Percentiles rank a stretch among this genome's conserved stretches.
These are phyloP conservation scores for Aspergillus sp. DNA, from an alignment of 2,329 filamentous ascomycete species.

Conservation along the genomic window DNA sequence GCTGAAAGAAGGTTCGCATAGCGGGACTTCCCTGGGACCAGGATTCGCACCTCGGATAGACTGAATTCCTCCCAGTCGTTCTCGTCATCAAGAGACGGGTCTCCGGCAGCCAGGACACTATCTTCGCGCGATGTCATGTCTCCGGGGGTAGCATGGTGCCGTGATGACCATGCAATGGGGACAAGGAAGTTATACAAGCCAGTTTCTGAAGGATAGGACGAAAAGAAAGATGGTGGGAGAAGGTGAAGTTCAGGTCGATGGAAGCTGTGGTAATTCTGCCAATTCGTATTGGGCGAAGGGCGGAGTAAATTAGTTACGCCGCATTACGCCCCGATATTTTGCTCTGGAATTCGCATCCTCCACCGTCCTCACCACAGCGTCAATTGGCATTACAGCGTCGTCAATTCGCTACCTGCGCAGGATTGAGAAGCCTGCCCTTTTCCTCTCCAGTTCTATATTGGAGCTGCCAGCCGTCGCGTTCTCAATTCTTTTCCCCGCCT, in stretches of 20 bases:
- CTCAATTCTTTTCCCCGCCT: constrained; percentile 7
- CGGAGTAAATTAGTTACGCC: too few relatives aligned
- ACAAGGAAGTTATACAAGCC: neutral
- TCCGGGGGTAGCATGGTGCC: constrained; percentile 28
- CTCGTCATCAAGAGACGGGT: constrained; percentile 39
- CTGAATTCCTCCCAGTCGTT: constrained; percentile 55
- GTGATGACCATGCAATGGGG: constrained; percentile 3
- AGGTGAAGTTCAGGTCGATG: too few relatives aligned
- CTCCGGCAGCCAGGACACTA: constrained; percentile 37
- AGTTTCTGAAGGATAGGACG: neutral
- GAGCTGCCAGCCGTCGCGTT: neutral
- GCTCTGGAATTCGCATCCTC: too few relatives aligned
- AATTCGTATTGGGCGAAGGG: too few relatives aligned
- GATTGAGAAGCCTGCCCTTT: too few relatives aligned
- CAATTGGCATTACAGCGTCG: too few relatives aligned
- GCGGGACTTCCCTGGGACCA: constrained; percentile 40
- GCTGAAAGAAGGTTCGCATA: constrained; percentile 50
- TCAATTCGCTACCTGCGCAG: too few relatives aligned
- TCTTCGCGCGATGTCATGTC: constrained; percentile 40
- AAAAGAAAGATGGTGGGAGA: neutral
- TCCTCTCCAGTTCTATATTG: too few relatives aligned
- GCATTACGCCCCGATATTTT: too few relatives aligned
- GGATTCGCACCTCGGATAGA: constrained; percentile 48
- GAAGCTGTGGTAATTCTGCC: too few relatives aligned
- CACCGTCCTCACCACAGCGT: too few relatives aligned